Conservation (phyloP, 768 basidiomycete genomes). For the Kwoniella bestiolae region DNA sequence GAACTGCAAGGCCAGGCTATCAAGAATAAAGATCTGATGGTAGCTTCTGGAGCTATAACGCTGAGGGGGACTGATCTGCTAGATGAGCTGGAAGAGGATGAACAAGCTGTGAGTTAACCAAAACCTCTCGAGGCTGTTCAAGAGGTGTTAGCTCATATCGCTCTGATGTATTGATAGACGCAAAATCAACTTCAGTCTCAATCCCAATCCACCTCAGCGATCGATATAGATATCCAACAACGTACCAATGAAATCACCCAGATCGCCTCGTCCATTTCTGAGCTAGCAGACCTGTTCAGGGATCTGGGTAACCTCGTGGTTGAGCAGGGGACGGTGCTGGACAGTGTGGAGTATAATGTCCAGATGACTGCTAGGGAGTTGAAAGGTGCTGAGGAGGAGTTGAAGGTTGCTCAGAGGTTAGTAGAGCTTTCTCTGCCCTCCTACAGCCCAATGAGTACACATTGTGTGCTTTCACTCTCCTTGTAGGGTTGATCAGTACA, state of each 20-base stretch:
- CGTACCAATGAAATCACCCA: conserved; percentile 77
- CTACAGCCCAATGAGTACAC: no score
- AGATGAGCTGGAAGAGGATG: conserved; percentile 86
- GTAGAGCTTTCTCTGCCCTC: conserved; percentile 50
- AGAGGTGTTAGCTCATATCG: neutral
- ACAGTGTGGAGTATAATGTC: conserved; percentile 96
- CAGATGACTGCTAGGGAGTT: conserved; percentile 84
- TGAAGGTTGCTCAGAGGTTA: conserved; percentile 78
- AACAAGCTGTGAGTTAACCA: conserved; percentile 72
- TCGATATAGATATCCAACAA: conserved; percentile 60
- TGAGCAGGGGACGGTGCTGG: conserved; percentile 95
- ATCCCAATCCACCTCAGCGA: conserved; percentile 51
- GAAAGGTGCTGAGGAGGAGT: conserved; percentile 79
- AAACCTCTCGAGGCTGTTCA: neutral
- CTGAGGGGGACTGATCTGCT: conserved; percentile 80
- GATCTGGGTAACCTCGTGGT: conserved; percentile 91
- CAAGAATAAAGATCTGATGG: conserved; percentile 91
- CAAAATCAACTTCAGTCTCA: conserved; percentile 46
- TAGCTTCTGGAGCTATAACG: conserved; percentile 81
- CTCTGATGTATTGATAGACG: neutral
- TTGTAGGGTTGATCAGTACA: no score
- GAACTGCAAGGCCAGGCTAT: conserved; percentile 96
- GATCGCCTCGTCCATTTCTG: conserved; percentile 88
- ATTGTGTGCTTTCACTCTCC: no score
- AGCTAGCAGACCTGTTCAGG: conserved; percentile 93